A percentile compares a stretch with the other conserved stretches of the same genome.
phyloP scores from a whole-genome alignment of 495 filamentous ascomycete genomes.

The Penicillium steckii region DNA sequence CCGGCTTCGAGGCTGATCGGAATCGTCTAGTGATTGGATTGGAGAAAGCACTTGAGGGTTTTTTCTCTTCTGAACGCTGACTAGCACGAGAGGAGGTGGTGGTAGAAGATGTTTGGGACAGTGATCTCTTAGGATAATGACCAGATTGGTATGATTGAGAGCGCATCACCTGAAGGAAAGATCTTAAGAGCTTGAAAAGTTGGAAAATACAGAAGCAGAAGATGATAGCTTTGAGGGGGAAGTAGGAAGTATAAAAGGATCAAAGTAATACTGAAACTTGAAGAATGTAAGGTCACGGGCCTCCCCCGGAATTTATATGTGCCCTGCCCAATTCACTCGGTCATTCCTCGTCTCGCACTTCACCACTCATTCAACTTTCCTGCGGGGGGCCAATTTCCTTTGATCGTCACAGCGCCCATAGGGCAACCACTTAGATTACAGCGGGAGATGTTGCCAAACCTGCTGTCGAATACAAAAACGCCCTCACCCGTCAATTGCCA shows the following conservation, averaged over 20 bases:
- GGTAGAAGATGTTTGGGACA: conserved; percentile 26
- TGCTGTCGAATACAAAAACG: conserved; percentile 8
- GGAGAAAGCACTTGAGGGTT: conserved; percentile 2
- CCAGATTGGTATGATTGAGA: conserved; percentile 17
- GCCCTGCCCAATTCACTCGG: background rate
- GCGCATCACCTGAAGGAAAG: conserved; percentile 18
- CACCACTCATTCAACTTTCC: background rate
- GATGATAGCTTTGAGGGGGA: background rate
- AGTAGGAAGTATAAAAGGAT: background rate
- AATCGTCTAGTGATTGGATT: conserved; percentile 16
- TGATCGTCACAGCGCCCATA: conserved; percentile 19
- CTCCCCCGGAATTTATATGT: conserved; percentile 12
- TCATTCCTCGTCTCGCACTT: background rate
- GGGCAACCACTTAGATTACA: conserved; percentile 28
- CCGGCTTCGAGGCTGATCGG: conserved; percentile 19
- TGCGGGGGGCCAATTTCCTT: background rate
- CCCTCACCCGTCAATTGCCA: conserved; percentile 1
- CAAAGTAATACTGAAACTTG: background rate
- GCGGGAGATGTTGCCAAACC: conserved; percentile 2
- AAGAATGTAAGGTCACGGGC: background rate
- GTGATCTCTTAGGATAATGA: conserved; percentile 17
- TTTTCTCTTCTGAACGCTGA: conserved; percentile 19
- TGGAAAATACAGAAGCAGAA: background rate
- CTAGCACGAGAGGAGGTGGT: conserved; percentile 20
- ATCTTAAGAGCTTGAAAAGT: no score